phyloP scores from a whole-genome alignment of 2,329 filamentous ascomycete genomes.

The Leptographium flavum region DNA sequence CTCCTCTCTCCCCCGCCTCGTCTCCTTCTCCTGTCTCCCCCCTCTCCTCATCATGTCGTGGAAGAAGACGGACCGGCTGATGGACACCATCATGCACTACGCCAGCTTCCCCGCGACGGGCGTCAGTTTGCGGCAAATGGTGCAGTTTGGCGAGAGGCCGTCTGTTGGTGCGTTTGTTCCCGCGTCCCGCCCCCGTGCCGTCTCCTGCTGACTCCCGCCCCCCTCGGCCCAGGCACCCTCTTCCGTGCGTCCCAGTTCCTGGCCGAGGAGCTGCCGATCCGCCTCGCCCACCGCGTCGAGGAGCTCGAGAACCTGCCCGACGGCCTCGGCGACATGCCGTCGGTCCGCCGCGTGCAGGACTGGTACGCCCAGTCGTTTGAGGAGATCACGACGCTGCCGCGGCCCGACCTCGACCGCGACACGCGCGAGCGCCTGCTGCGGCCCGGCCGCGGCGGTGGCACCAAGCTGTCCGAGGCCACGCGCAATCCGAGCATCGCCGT shows the following conservation, averaged over 20 bases:
- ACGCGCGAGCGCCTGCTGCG: constrained; percentile 66
- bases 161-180: constrained; percentile 55
- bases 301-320: constrained; percentile 87
- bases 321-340: constrained; percentile 95
- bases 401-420: constrained; percentile 62
- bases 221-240: constrained; percentile 54
- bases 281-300: constrained; percentile 88
- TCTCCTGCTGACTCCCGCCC: not conserved
- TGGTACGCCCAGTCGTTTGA: constrained; percentile 99
- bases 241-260: constrained; percentile 98
- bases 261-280: constrained; percentile 93
- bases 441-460: constrained; percentile 42
- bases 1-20: not conserved
- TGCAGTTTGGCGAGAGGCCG: constrained; percentile 90
- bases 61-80: constrained; percentile 79
- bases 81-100: constrained; percentile 96
- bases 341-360: constrained; percentile 84
- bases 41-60: constrained; percentile 67
- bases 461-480: constrained; percentile 65
- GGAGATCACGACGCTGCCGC: constrained; percentile 81
- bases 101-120: constrained; percentile 93
- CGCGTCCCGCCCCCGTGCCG: not conserved
- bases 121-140: constrained; percentile 95
- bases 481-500: constrained; percentile 79
- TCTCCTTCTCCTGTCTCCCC: not conserved